These are phyloP conservation scores for Lactarius deliciosus DNA, from an alignment of 768 basidiomycete genomes.

Conservation along the genomic window DNA sequence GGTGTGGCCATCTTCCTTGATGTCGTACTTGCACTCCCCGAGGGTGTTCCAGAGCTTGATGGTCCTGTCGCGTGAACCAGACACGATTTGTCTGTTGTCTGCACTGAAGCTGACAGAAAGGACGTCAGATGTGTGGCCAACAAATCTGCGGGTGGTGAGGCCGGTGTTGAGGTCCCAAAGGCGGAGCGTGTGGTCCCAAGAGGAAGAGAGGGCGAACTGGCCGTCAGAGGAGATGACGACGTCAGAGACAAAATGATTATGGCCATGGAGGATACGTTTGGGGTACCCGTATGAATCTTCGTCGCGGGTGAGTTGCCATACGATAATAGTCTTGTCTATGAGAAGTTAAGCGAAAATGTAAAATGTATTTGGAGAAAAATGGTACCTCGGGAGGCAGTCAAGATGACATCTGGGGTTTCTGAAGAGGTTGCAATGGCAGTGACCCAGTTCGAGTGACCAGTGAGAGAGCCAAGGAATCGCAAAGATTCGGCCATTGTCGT, in stretches of 20 bases:
- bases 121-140: constrained; percentile 97
- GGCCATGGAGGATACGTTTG: constrained; percentile 95
- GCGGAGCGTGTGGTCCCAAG: constrained; percentile 99
- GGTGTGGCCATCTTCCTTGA: constrained; percentile 96
- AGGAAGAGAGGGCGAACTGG: constrained; percentile 98
- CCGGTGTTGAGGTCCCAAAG: constrained; percentile 99
- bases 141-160: constrained; percentile 91
- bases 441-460: constrained; percentile 96
- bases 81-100: constrained; percentile 99
- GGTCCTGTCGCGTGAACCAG: constrained; percentile 91
- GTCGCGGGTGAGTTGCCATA: constrained; percentile 97
- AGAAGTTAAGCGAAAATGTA: constrained; percentile 26
- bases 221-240: constrained; percentile 99
- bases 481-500: constrained; percentile 29
- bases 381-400: constrained; percentile 96
- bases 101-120: constrained; percentile 99
- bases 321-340: constrained; percentile 98
- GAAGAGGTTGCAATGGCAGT: constrained; percentile 98
- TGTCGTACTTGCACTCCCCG: constrained; percentile 99
- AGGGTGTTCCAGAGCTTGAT: constrained; percentile 99
- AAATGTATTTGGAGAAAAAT: constrained; percentile 20
- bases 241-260: constrained; percentile 99
- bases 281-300: constrained; percentile 92
- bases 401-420: constrained; percentile 99
- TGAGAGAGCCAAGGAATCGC: constrained; percentile 71